Base-by-base conservation (phyloP, 495 filamentous ascomycete species). In the Aspergillus carlsbadensis region DNA sequence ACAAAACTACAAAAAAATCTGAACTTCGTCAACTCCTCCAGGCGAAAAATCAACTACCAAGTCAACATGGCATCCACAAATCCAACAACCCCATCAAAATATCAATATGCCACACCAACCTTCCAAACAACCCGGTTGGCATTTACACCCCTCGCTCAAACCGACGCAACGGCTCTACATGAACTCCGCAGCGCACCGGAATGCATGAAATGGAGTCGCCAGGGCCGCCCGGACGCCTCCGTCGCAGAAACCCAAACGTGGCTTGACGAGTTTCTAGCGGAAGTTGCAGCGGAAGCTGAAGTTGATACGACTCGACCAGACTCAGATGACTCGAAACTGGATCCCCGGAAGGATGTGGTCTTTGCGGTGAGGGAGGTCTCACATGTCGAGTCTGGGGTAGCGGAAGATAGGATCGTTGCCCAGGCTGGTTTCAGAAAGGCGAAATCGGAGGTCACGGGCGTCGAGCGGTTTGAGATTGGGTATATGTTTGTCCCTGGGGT, bases 171-270 rank as follows among this genome's bases (percentile, higher is more conserved):
- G 6, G 52, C 31, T 5, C 17, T 65, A 3, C 44, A 54, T 6
- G 40, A 45, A 7, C 47, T 59, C 6, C 56, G 62, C 0, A 33
- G 36, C 11, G 31, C 36, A n/a, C 13, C 34, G 3, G 43, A 53
- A 18, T 56, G 57, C 7, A 56, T 61, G 56, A 59, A 59, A 45
- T 65, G 59, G 52, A 58, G 56, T 52, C 39, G 50, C 42, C 29
- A 46, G 41, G 36, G 44, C 26, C 1, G 10, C 40, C 51, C 58
- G 4, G 58, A 60, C 40, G 11, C 40, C 0, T 17, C n/a, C 41
- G 22, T 52, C 36, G 15, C 18, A 14, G 46, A 41, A 31, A 60
- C 58, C 4, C 18, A 43, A 5, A n/a, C 1, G 5, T 60, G 58
- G 58, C 36, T 60, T 4, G 15, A 20, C 2, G 34, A 24, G 7